These are phyloP conservation scores for Hydnomerulius pinastri DNA, from an alignment of 768 basidiomycete species.

Conservation along the genomic window DNA sequence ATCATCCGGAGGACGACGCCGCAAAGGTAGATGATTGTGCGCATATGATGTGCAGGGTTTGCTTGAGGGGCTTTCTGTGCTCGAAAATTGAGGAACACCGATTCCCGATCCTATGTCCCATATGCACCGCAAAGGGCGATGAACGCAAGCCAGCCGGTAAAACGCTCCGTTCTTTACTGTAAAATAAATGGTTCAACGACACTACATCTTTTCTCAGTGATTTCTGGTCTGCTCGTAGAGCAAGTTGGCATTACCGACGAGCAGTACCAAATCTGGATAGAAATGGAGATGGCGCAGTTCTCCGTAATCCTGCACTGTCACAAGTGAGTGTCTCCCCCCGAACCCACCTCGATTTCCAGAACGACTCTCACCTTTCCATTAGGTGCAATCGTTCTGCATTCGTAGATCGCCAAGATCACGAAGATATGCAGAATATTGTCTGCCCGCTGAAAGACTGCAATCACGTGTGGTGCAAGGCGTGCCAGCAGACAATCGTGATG, in stretches of 20 bases:
- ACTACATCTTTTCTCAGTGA: conserved; percentile 27
- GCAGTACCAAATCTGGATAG: conserved; percentile 42
- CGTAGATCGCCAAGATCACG: conserved; percentile 53
- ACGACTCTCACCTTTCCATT: neutral
- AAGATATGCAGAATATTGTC: conserved; percentile 38
- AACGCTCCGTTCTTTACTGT: conserved; percentile 3
- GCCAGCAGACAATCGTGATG: conserved; percentile 42
- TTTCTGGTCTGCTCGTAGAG: conserved; percentile 43
- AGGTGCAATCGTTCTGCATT: conserved; percentile 53
- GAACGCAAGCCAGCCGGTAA: conserved; percentile 33
- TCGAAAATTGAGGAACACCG: conserved; percentile 52
- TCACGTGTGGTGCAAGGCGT: conserved; percentile 62
- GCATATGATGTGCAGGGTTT: conserved; percentile 57
- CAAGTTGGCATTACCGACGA: conserved; percentile 47
- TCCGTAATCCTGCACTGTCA: conserved; percentile 51
- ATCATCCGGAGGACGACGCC: conserved; percentile 41
- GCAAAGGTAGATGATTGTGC: conserved; percentile 46
- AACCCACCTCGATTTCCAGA: neutral
- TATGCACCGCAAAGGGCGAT: conserved; percentile 42
- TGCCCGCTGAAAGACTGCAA: conserved; percentile 53
- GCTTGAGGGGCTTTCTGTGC: conserved; percentile 44
- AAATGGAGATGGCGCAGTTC: conserved; percentile 47
- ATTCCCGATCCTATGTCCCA: conserved; percentile 64
- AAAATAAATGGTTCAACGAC: neutral
- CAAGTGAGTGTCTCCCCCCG: conserved; percentile 36